Evolutionary conservation across 768 basidiomycete species (phyloP), one percentile per base, ranked within the genome.

Genomic region (Crassisporium funariophilum): DNA sequence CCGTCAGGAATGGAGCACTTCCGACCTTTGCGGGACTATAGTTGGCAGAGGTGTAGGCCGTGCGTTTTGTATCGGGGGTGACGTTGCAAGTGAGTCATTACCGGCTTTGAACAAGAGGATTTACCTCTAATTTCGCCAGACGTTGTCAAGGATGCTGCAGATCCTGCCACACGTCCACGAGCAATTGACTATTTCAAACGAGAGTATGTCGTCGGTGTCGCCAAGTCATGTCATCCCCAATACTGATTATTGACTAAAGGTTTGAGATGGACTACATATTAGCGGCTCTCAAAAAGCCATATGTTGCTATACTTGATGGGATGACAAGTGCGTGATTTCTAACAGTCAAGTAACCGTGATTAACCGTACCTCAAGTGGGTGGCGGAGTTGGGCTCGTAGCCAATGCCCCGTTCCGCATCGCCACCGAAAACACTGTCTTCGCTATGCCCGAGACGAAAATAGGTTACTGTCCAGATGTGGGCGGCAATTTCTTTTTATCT

Each of bases 381-480:
- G 97, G 97, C 44, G 97, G 97, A 39, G 91, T 88, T 16, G 97
- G 97, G 29, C 82, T 99, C 38, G 75, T 82, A 29, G 81, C 86
- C 9, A 80, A 86, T 47, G 95, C 95, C 3, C 79, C 86, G 0
- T 94, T 98, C 68, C 81, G 97, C 50, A 79, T 99, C 46, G 95
- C 95, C 3, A 98, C 95, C 3, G 93, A 95, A 65, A 88, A 88
- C 20, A 97, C 95, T 0, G 48, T 79, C 1, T 90, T 98, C 63
- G 87, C 93, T 5, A 98, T 98, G 97, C 97, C 97, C 12, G 97
- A 99, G 72, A 93, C 90, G 10, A 89, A 88, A 59, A 93, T 94
- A 58, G 89, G 88, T 35, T 92, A 90, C 62, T 83, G 72, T 53
- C 95, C 95, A 21, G 95, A 99, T 67, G 95, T 99, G 19, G 97